Percentiles rank a stretch among this genome's conserved stretches.
Conservation (phyloP, 139 green algal species). For the Nannochloris sp. region DNA sequence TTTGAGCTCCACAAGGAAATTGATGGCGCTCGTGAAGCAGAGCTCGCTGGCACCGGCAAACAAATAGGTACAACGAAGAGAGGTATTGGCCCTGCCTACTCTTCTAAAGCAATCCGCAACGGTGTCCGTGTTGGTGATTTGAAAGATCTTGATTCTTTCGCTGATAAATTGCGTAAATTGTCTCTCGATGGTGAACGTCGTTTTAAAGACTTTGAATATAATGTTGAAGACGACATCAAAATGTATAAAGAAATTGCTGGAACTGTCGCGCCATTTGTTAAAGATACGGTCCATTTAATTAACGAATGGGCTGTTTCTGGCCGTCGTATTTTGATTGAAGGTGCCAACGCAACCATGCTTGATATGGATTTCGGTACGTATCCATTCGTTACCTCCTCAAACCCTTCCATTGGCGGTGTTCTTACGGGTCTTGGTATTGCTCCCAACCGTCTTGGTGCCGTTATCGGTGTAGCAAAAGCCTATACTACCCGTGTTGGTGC, state of each 20-base stretch:
- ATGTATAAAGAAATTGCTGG: conserved; percentile 62
- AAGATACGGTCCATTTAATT: conserved; percentile 80
- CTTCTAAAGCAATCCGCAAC: conserved; percentile 91
- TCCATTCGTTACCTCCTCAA: conserved; percentile 98
- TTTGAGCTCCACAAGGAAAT: conserved; percentile 99
- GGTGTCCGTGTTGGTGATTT: conserved; percentile 91
- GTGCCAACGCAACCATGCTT: conserved; percentile 98
- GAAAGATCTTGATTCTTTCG: conserved; percentile 48
- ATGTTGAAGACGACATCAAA: conserved; percentile 81
- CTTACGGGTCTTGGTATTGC: conserved; percentile 87
- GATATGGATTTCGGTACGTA: conserved; percentile 99
- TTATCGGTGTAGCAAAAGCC: conserved; percentile 97
- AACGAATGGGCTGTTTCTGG: conserved; percentile 52
- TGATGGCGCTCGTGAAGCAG: conserved; percentile 86
- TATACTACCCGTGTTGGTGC: conserved; percentile 97
- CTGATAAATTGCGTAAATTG: conserved; percentile 65
- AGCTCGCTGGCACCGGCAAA: conserved; percentile 68
- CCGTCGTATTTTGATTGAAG: conserved; percentile 94
- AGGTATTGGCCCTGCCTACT: conserved; percentile 96
- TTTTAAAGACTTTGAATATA: conserved; percentile 70
- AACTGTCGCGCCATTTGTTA: conserved; percentile 30
- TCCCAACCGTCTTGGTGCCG: conserved; percentile 72
- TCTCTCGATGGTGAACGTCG: conserved; percentile 59
- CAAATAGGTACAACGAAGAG: conserved; percentile 98
- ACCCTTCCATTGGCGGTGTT: conserved; percentile 93